Conservation (phyloP, 768 basidiomycete species). For the Trichaptum fuscoviolaceum region DNA sequence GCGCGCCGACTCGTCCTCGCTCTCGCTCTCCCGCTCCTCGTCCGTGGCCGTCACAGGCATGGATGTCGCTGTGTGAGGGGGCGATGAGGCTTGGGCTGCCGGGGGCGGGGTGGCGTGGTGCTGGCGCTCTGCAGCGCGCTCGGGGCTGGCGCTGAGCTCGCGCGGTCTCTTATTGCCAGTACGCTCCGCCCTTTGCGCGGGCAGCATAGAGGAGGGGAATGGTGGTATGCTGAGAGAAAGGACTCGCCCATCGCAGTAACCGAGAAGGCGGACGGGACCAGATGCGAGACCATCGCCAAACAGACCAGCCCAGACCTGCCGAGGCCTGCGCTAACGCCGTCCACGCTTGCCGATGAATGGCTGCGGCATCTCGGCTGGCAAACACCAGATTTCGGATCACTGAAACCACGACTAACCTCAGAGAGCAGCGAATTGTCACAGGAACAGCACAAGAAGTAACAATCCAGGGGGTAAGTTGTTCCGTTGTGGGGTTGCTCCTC, state of each 20-base stretch:
- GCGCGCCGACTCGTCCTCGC: neutral
- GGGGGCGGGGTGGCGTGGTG: neutral
- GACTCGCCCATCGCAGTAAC: neutral
- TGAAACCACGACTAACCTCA: too few species aligned
- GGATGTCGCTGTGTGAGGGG: neutral
- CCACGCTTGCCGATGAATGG: neutral
- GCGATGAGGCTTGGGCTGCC: neutral
- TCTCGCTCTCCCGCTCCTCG: neutral
- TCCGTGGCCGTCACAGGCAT: neutral
- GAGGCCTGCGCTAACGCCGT: neutral
- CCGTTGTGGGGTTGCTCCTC: too few species aligned
- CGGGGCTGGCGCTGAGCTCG: neutral
- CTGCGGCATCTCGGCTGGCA: neutral
- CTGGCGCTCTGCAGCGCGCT: neutral
- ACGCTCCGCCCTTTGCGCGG: neutral
- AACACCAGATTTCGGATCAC: neutral
- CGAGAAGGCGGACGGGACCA: neutral
- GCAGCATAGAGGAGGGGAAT: neutral
- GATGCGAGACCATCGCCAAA: slow-evolving; percentile 1
- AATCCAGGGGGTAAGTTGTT: too few species aligned
- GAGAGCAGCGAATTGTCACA: too few species aligned
- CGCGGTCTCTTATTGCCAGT: neutral
- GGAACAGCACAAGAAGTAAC: too few species aligned
- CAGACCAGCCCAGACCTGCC: neutral
- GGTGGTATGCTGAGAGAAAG: neutral